These are phyloP conservation scores for Tinospora cordifolia DNA, from an alignment of 164 flowering plant species.

Conservation along the genomic window DNA sequence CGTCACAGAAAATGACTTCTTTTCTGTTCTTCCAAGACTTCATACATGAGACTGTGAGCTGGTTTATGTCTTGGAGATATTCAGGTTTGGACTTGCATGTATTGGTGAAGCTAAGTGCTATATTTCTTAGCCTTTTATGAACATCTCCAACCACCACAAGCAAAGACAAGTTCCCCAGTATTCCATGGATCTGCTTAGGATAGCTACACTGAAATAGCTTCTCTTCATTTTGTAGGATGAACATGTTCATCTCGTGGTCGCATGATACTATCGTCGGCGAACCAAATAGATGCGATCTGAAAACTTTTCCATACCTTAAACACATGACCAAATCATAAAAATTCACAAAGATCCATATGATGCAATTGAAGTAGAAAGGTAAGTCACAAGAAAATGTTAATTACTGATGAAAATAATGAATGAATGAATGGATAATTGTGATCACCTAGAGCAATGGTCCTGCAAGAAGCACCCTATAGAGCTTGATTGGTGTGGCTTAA, in stretches of 20 bases:
- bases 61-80: conserved; percentile 39
- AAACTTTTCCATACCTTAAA: conserved; percentile 63
- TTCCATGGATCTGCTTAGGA: conserved; percentile 62
- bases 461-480: conserved; percentile 51
- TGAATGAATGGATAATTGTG: not conserved
- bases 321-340: not conserved
- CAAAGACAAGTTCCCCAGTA: conserved; percentile 57
- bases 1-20: conserved; percentile 37
- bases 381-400: too few species aligned
- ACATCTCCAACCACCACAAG: conserved; percentile 49
- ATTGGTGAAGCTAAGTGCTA: conserved; percentile 34
- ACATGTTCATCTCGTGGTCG: conserved; percentile 60
- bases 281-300: conserved; percentile 70
- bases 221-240: conserved; percentile 72
- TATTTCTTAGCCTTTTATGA: conserved; percentile 50
- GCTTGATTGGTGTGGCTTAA: conserved; percentile 63
- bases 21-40: conserved; percentile 41
- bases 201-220: conserved; percentile 57
- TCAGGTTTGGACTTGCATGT: conserved; percentile 31
- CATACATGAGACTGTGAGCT: conserved; percentile 30
- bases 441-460: conserved; percentile 54
- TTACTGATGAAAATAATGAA: not conserved
- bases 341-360: conserved; percentile 1
- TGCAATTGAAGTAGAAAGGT: not conserved
- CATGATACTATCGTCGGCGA: conserved; percentile 67